phyloP scores from a whole-genome alignment of 2,329 filamentous ascomycete species.

The Pseudocercospora ulei region DNA sequence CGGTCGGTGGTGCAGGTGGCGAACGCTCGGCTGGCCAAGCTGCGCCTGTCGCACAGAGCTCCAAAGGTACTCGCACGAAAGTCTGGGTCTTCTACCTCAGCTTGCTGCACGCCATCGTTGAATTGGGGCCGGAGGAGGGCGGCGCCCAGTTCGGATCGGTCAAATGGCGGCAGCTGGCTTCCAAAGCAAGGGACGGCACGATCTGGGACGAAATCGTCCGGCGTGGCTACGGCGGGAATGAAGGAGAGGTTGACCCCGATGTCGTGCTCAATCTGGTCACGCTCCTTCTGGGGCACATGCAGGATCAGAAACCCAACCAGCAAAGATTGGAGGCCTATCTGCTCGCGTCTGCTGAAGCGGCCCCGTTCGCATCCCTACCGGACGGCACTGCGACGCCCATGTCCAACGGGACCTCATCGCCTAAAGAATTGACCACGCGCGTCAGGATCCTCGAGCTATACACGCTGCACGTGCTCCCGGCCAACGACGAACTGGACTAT shows the following conservation, averaged over 20 bases:
- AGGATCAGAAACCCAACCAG: conserved; percentile 74
- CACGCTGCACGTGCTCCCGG: conserved; percentile 83
- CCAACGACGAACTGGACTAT: conserved; percentile 94
- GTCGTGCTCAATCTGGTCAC: conserved; percentile 90
- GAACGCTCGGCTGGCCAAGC: conserved; percentile 11
- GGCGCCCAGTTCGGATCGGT: conserved; percentile 77
- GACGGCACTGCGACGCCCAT: conserved; percentile 46
- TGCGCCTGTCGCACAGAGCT: conserved; percentile 70
- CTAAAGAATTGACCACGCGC: conserved; percentile 47
- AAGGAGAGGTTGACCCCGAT: conserved; percentile 86
- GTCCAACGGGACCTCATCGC: conserved; percentile 41
- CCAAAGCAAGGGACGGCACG: conserved; percentile 75
- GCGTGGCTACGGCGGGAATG: conserved; percentile 76
- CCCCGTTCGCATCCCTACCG: conserved; percentile 58
- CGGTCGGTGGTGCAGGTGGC: conserved; percentile 18
- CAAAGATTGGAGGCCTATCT: conserved; percentile 80
- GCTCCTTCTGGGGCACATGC: conserved; percentile 79
- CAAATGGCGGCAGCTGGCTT: conserved; percentile 72
- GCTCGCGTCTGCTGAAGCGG: conserved; percentile 49
- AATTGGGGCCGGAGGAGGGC: conserved; percentile 80
- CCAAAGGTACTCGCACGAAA: conserved; percentile 76
- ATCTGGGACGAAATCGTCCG: conserved; percentile 92
- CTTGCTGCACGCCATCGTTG: conserved; percentile 79
- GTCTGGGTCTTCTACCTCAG: conserved; percentile 97
- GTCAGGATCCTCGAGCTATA: conserved; percentile 93